These are phyloP conservation scores for Geranium rotundifolium DNA, from an alignment of 345 rosid genomes.

Conservation along the genomic window DNA sequence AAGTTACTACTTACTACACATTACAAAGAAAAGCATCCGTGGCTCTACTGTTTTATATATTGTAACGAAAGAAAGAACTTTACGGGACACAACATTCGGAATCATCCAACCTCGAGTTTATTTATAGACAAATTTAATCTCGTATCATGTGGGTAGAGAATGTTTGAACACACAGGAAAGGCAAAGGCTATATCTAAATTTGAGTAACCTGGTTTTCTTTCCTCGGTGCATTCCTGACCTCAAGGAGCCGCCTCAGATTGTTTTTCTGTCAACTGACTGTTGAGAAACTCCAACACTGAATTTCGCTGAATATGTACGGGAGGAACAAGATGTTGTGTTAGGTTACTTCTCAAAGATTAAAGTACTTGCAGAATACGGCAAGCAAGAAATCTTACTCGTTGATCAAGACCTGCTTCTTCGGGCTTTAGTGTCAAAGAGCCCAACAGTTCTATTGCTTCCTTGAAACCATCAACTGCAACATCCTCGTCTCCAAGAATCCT, in stretches of 20 bases:
- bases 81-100: too few relatives aligned
- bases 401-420: constrained; percentile 58
- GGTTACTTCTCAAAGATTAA: background rate
- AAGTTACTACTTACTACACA: too few relatives aligned
- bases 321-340: constrained; percentile 2
- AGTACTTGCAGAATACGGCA: background rate
- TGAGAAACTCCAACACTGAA: constrained; percentile 71
- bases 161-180: too few relatives aligned
- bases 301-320: constrained; percentile 38
- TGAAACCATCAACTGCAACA: constrained; percentile 55
- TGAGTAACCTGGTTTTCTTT: background rate
- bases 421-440: constrained; percentile 58
- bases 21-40: too few relatives aligned
- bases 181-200: too few relatives aligned
- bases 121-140: too few relatives aligned
- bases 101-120: too few relatives aligned
- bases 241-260: constrained; percentile 17
- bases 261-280: constrained; percentile 53
- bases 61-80: too few relatives aligned
- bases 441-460: constrained; percentile 69
- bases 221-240: background rate
- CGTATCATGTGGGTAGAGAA: too few relatives aligned
- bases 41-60: too few relatives aligned
- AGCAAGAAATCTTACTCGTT: constrained; percentile 40
- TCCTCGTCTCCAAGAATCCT: constrained; percentile 54